These are phyloP conservation scores for Ustilago trichophora DNA, from an alignment of 1,284 basidiomycete genomes.

Conservation along the genomic window DNA sequence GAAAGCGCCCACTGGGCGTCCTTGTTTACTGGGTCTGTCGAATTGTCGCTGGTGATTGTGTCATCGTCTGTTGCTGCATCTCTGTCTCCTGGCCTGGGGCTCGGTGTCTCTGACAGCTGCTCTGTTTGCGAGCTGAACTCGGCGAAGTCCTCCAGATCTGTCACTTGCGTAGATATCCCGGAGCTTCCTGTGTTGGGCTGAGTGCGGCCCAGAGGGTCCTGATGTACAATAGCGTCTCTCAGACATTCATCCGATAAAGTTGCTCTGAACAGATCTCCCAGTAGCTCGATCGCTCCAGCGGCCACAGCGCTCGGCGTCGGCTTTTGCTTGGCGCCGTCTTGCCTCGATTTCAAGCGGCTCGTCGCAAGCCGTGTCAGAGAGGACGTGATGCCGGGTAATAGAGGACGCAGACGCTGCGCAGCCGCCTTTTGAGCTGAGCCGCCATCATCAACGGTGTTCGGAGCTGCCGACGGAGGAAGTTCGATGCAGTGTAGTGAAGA, in stretches of 20 bases:
- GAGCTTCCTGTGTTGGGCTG: neutral
- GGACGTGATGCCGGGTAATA: slow-evolving; percentile 35
- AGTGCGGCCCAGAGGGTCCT: neutral
- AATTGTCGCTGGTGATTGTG: neutral
- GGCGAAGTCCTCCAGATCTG: slow-evolving; percentile 19
- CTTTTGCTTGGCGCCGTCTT: neutral
- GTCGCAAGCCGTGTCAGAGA: slow-evolving; percentile 35
- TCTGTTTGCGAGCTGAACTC: neutral
- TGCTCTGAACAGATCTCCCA: slow-evolving; percentile 18
- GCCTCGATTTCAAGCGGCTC: slow-evolving; percentile 17
- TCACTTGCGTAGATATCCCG: neutral
- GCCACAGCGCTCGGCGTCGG: slow-evolving; percentile 19
- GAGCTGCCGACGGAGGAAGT: neutral
- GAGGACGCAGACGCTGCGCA: slow-evolving; percentile 17
- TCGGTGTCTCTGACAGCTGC: neutral
- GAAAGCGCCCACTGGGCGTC: slow-evolving; percentile 30
- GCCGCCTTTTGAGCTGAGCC: neutral
- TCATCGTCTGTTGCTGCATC: neutral
- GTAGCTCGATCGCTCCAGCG: slow-evolving; percentile 9
- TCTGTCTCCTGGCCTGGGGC: neutral
- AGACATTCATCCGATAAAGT: slow-evolving; percentile 17
- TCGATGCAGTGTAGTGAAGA: slow-evolving; percentile 1
- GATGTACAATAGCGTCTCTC: neutral
- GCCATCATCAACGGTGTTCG: neutral
- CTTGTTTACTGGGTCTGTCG: neutral